A percentile compares a stretch with the other conserved stretches of the same genome.
Evolutionary conservation across 352 stramenopile species (phyloP).

Genomic region (Globisporangium spinosum): DNA sequence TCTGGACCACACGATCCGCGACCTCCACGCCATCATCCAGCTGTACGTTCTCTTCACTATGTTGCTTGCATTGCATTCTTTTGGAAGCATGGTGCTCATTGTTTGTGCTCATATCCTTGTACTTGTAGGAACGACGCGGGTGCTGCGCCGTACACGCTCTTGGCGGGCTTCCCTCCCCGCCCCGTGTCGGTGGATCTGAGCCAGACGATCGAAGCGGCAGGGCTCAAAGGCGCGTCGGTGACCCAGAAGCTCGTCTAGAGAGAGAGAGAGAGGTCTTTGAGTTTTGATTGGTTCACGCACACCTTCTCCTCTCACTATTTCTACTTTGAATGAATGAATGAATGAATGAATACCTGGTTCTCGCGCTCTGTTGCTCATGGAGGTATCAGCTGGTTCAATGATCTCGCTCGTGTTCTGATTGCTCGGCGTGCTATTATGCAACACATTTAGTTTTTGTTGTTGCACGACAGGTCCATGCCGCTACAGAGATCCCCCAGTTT

Average conservation of each 20-base stretch:
- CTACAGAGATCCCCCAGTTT: neutral
- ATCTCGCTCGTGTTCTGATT: neutral
- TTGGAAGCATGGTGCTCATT: neutral
- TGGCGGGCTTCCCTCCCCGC: constrained; percentile 90
- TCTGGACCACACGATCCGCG: constrained; percentile 82
- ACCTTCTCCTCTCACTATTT: neutral
- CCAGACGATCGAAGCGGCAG: constrained; percentile 87
- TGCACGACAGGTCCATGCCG: neutral
- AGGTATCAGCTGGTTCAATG: neutral
- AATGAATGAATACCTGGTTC: neutral
- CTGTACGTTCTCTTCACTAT: constrained; percentile 31
- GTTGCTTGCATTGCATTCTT: neutral
- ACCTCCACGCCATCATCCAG: constrained; percentile 86
- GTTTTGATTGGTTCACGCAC: neutral
- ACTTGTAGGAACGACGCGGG: constrained; percentile 59
- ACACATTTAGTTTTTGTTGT: neutral
- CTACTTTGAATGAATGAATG: neutral
- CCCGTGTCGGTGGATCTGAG: constrained; percentile 81
- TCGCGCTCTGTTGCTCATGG: neutral
- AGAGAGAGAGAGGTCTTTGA: neutral
- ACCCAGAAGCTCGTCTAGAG: constrained; percentile 89
- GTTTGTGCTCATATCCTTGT: neutral
- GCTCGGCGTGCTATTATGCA: neutral
- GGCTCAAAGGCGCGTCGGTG: constrained; percentile 89
- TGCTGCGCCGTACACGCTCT: constrained; percentile 83